Evolutionary conservation across 1,284 basidiomycete species (phyloP).

Genomic region (Microbotryomycetes sp.): DNA sequence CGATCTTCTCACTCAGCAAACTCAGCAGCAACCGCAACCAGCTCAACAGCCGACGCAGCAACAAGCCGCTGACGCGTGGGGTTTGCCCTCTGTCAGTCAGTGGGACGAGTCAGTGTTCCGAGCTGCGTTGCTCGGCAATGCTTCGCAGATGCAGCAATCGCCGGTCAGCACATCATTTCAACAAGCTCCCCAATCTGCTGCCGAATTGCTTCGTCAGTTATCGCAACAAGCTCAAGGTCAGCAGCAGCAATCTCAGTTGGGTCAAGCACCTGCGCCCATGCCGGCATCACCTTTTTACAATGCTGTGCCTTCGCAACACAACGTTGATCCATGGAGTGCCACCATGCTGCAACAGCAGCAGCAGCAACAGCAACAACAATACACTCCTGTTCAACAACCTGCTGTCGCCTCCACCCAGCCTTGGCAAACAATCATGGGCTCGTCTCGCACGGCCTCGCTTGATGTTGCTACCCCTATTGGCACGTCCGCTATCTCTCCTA

Average conservation of each 20-base stretch:
- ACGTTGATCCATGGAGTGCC: not conserved
- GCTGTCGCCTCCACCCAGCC: not conserved
- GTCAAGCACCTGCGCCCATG: not conserved
- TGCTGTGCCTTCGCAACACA: not conserved
- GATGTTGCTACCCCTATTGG: constrained; percentile 1
- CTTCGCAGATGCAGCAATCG: constrained; percentile 3
- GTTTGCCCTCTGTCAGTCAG: constrained; percentile 3
- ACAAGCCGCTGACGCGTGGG: not conserved
- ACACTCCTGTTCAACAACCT: no score
- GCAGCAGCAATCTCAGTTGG: not conserved
- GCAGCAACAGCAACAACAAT: not conserved
- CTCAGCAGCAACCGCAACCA: constrained; percentile 12
- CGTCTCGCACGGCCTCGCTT: not conserved
- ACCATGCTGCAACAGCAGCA: not conserved
- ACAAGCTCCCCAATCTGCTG: not conserved
- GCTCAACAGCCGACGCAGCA: not conserved
- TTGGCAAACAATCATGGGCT: no score
- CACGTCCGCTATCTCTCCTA: not conserved
- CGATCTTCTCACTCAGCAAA: constrained; percentile 7
- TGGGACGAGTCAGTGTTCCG: not conserved
- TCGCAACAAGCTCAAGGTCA: not conserved
- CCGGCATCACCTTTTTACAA: not conserved
- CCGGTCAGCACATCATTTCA: not conserved
- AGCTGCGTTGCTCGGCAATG: constrained; percentile 7
- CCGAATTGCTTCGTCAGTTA: not conserved